Conservation (phyloP, 805 yeast genomes). For the Candida golubevii region DNA sequence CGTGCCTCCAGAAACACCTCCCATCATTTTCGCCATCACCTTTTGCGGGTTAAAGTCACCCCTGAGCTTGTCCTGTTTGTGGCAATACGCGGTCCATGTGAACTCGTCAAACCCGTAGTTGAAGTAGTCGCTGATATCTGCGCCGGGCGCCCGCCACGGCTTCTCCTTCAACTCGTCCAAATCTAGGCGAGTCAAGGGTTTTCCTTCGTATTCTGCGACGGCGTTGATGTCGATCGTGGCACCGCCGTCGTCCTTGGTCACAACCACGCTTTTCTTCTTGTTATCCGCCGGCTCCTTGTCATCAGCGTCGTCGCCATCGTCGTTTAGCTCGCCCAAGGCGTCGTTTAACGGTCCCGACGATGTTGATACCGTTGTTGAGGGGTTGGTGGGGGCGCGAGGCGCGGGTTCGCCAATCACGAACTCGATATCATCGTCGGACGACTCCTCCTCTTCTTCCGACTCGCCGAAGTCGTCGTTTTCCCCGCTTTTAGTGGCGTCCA, state of each 20-base stretch:
- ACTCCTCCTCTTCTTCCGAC: slow-evolving; percentile 38
- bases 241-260: slow-evolving; percentile 33
- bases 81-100: slow-evolving; percentile 91
- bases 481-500: background rate
- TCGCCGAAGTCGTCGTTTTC: slow-evolving; percentile 20
- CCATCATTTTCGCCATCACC: slow-evolving; percentile 60
- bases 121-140: slow-evolving; percentile 90
- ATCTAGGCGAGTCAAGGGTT: slow-evolving; percentile 76
- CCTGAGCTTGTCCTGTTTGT: slow-evolving; percentile 77
- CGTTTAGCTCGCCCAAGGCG: slow-evolving; percentile 30
- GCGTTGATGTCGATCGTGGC: slow-evolving; percentile 61
- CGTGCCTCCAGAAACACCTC: slow-evolving; percentile 21
- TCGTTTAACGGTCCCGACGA: slow-evolving; percentile 27
- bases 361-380: slow-evolving; percentile 21
- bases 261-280: slow-evolving; percentile 24
- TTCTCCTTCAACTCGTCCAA: slow-evolving; percentile 82
- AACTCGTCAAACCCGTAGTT: slow-evolving; percentile 95
- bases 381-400: slow-evolving; percentile 12
- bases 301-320: slow-evolving; percentile 14
- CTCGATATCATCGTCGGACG: slow-evolving; percentile 69
- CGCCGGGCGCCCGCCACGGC: slow-evolving; percentile 98
- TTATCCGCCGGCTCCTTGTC: slow-evolving; percentile 6
- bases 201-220: slow-evolving; percentile 72
- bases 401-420: slow-evolving; percentile 58
- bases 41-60: slow-evolving; percentile 81